Evolutionary conservation across 139 green algal genomes (phyloP), one percentile per base, ranked within the genome.

Genomic region (Micractinium sp.): DNA sequence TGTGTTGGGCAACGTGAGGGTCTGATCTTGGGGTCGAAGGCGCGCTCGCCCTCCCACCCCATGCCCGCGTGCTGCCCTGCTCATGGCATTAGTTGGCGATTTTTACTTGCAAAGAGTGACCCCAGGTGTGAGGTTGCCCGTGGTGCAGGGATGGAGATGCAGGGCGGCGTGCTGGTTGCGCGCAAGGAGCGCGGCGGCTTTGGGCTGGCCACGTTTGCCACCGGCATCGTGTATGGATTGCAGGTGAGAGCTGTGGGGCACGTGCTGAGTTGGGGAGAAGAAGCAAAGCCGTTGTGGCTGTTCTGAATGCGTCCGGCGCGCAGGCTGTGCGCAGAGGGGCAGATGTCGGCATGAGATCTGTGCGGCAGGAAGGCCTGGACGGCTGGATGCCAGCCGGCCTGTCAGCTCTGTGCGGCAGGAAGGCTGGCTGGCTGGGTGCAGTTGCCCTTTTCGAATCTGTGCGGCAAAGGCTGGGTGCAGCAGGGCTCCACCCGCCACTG

Each of bases 171-270:
- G 90, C 75, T 92, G 79, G 88, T 86, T 39, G 87, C 71, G 29
- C 77, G 78, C 56, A 71, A 93, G 81, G 83, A 94, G 84, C 41
- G 63, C 25, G 36, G 73, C 75, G 63, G 76, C 60, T 95, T 96
- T 90, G 91, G 91, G 56, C 82, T 95, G 38, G 95, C 94, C 63
- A 99, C 97, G 0, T 98, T 98, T 90, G 94, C 93, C 39, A 99
- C 97, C 15, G 98, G 98, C 77, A 97, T 99, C 80, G 94, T 99
- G 56, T 98, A 99, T 87, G 98, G 98, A 7, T 92, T 99, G 74
- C 97, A 87, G 82, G 82, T 87, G 82, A 1, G n/a, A n/a, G n/a
- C n/a, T n/a, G n/a, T n/a, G n/a, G n/a, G n/a, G n/a, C n/a, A n/a
- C n/a, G n/a, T n/a, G n/a, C n/a, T n/a, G n/a, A n/a, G n/a, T n/a